phyloP scores from a whole-genome alignment of 2,329 filamentous ascomycete genomes.

The Aspergillus thermomutatus region DNA sequence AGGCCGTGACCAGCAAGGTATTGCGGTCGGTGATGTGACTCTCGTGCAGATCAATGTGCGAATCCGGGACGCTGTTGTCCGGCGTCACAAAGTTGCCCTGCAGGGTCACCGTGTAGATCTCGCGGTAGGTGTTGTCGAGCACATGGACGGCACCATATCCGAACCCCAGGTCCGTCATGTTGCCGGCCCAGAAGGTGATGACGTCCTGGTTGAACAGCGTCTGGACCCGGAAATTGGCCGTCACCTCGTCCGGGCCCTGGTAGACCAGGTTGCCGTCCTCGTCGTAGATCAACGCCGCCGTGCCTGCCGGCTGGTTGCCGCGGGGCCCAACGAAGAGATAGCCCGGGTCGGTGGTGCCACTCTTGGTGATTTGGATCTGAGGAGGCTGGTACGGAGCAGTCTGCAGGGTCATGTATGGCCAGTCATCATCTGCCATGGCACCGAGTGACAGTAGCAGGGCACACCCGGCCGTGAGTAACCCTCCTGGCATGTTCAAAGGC shows the following conservation, averaged over 20 bases:
- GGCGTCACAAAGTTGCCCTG: slow-evolving; percentile 23
- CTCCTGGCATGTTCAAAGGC: neutral
- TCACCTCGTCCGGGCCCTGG: slow-evolving; percentile 30
- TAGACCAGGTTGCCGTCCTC: slow-evolving; percentile 35
- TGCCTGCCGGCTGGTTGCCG: slow-evolving; percentile 23
- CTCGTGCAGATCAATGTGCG: slow-evolving; percentile 36
- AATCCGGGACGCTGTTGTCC: slow-evolving; percentile 17
- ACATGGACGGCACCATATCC: slow-evolving; percentile 31
- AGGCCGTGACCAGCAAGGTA: slow-evolving; percentile 34
- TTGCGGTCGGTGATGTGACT: slow-evolving; percentile 30
- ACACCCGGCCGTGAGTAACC: slow-evolving; percentile 10
- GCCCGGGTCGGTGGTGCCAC: slow-evolving; percentile 29
- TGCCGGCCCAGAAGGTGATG: slow-evolving; percentile 36
- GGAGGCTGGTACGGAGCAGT: slow-evolving; percentile 23
- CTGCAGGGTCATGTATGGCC: slow-evolving; percentile 14
- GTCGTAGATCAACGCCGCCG: slow-evolving; percentile 35
- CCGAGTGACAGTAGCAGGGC: slow-evolving; percentile 14
- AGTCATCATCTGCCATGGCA: slow-evolving; percentile 17
- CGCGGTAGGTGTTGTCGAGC: slow-evolving; percentile 32
- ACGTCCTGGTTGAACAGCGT: slow-evolving; percentile 31
- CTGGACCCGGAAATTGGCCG: slow-evolving; percentile 35
- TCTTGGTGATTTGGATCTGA: slow-evolving; percentile 28
- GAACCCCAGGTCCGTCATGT: slow-evolving; percentile 25
- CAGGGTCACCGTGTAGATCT: slow-evolving; percentile 31
- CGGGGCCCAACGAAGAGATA: slow-evolving; percentile 35